These are phyloP conservation scores for Pleurozium schreberi DNA, from an alignment of 225 moss, liverwort and hornwort species.

Conservation along the genomic window DNA sequence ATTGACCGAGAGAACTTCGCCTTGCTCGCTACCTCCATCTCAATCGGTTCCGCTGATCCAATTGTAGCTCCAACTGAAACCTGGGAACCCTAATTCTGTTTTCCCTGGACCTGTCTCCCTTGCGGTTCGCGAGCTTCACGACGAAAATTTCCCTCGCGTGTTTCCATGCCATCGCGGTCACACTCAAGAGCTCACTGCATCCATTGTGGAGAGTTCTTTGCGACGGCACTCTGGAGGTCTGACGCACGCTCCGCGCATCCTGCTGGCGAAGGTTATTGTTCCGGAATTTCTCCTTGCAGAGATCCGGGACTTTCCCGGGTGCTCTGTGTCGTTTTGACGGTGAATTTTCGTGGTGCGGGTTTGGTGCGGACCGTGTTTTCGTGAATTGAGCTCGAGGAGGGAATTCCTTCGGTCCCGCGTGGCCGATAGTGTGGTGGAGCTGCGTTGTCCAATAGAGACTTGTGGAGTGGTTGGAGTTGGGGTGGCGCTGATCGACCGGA, in stretches of 20 bases:
- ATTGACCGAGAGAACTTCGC: not conserved
- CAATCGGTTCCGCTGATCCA: not conserved
- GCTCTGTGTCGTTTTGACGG: not conserved
- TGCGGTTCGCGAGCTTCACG: not conserved
- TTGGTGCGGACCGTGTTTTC: not conserved
- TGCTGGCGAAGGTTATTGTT: not conserved
- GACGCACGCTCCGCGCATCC: not conserved
- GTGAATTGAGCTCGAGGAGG: not conserved
- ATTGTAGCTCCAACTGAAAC: not conserved
- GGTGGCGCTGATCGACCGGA: not conserved
- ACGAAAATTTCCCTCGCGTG: not conserved
- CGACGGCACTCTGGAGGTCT: not conserved
- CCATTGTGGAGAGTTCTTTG: no score
- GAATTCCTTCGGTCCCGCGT: not conserved
- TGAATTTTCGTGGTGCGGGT: not conserved
- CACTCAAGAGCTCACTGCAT: not conserved
- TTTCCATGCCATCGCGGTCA: not conserved
- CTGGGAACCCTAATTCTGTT: not conserved
- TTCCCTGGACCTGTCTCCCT: not conserved
- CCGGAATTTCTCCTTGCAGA: not conserved
- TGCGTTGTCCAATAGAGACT: not conserved
- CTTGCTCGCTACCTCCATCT: not conserved
- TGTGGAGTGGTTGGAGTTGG: not conserved
- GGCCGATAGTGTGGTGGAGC: not conserved
- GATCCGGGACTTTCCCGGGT: not conserved